phyloP scores from a whole-genome alignment of 768 basidiomycete genomes.

The Lentinula sp. region DNA sequence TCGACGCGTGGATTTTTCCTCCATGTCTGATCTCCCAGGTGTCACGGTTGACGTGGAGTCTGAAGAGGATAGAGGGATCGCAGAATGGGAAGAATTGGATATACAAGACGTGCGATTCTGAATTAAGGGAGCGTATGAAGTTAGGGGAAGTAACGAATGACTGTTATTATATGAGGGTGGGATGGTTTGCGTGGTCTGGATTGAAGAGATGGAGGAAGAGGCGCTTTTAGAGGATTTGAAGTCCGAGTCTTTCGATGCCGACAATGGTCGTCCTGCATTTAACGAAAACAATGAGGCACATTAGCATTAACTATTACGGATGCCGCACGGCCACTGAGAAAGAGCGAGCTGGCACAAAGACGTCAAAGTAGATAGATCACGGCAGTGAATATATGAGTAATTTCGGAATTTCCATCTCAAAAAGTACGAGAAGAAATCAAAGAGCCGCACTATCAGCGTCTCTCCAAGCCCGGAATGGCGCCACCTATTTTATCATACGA shows the following conservation, averaged over 20 bases:
- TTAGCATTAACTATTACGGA: background rate
- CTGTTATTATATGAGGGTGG: background rate
- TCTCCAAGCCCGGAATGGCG: background rate
- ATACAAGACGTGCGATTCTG: background rate
- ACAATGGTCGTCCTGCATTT: background rate
- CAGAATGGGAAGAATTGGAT: background rate
- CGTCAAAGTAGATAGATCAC: conserved; percentile 1
- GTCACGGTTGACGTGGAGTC: background rate
- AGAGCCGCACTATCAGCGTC: background rate
- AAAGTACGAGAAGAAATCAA: background rate
- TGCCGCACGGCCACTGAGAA: background rate
- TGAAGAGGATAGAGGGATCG: background rate
- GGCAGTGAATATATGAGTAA: background rate
- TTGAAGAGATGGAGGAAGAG: background rate
- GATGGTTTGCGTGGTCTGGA: background rate
- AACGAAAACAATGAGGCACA: background rate
- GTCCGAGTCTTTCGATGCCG: too few species aligned
- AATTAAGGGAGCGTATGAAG: background rate
- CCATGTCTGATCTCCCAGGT: background rate
- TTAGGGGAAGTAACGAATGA: background rate
- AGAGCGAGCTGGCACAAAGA: background rate
- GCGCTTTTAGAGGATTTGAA: background rate
- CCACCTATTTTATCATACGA: background rate
- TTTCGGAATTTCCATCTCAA: background rate
- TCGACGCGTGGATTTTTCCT: background rate